Base-by-base conservation (phyloP, 2,329 filamentous ascomycete genomes). In the Aspergillus oerlinghausenensis region DNA sequence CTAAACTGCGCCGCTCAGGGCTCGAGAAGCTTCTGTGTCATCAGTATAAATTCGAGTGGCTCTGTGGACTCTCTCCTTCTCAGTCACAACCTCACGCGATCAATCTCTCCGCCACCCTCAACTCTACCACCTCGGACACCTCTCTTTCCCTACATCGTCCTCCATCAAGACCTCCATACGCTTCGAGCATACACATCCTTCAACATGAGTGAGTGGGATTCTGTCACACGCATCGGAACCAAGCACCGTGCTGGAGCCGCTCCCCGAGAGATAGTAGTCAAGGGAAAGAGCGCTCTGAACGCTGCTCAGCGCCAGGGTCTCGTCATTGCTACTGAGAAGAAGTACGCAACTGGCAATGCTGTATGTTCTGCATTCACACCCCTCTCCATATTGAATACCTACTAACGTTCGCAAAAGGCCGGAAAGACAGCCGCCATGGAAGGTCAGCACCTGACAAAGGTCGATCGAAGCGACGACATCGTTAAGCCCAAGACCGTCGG, bases 381-480 rank as follows among this genome's bases (percentile, higher is more conserved):
- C 14, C 28, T 48, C 49, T 17, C 3, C 45, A 23, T 35, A 25
- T 42, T 29, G 45, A 50, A 3, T 53, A 28, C 38, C 52, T 61
- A 29, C 28, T 49, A 61, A 57, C 64, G 54, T 67, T 55, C 19
- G n/a, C 14, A 14, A 42, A 63, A 83, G 78, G 72, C 80, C 47
- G 65, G 63, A 25, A 73, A 72, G 55, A 55, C 77, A 58, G 79
- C 78, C 60, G 82, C 72, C 54, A 69, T 81, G 64, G 93, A 97
- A 79, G 94, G 94, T 67, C 94, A 99, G 80, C 92, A 90, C 73
- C 83, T 97, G 64, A 97, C 94, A 65, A 97, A 97, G 82, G 92
- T 99, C 76, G 94, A 97, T 82, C 92, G 93, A 66, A 88, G 87
- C 73, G 92, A 97, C 81, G 94, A 97, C 74, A 96, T 97, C 79